A percentile compares a stretch with the other conserved stretches of the same genome.
Conservation (phyloP, 2,329 filamentous ascomycete species). For the Graphilbum sp. region DNA sequence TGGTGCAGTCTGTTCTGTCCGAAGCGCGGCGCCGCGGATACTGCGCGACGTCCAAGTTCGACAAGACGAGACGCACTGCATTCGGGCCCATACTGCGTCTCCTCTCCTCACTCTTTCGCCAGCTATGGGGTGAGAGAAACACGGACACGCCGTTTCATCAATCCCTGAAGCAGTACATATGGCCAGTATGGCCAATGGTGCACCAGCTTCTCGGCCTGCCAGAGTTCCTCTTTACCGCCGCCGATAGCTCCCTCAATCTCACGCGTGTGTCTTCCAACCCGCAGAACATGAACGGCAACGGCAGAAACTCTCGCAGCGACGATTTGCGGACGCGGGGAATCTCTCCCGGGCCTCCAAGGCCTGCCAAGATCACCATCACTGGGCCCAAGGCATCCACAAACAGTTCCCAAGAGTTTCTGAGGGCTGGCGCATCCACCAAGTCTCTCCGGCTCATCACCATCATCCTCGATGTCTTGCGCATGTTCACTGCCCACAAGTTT, state of each 20-base stretch:
- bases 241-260: conserved; percentile 7
- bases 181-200: conserved; percentile 47
- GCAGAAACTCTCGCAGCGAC: conserved; percentile 10
- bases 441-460: conserved; percentile 70
- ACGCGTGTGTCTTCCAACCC: conserved; percentile 20
- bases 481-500: conserved; percentile 69
- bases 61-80: conserved; percentile 40
- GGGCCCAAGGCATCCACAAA: conserved; percentile 26
- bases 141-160: conserved; percentile 49
- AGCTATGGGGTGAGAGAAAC: conserved; percentile 50
- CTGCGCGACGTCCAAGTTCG: conserved; percentile 50
- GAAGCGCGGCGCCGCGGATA: conserved; percentile 46
- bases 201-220: conserved; percentile 45
- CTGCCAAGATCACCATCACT: conserved; percentile 12
- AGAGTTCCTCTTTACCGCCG: conserved; percentile 44
- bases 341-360: conserved; percentile 18
- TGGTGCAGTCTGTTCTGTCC: conserved; percentile 45
- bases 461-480: conserved; percentile 68
- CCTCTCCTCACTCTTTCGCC: conserved; percentile 49
- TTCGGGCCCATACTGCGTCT: conserved; percentile 48
- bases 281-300: conserved; percentile 14
- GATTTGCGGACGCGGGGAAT: conserved; percentile 12
- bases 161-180: conserved; percentile 42
- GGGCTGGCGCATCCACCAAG: conserved; percentile 40
- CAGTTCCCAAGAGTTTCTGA: conserved; percentile 42